phyloP scores from a whole-genome alignment of 495 filamentous ascomycete genomes.

The Penicillium tannophilum region DNA sequence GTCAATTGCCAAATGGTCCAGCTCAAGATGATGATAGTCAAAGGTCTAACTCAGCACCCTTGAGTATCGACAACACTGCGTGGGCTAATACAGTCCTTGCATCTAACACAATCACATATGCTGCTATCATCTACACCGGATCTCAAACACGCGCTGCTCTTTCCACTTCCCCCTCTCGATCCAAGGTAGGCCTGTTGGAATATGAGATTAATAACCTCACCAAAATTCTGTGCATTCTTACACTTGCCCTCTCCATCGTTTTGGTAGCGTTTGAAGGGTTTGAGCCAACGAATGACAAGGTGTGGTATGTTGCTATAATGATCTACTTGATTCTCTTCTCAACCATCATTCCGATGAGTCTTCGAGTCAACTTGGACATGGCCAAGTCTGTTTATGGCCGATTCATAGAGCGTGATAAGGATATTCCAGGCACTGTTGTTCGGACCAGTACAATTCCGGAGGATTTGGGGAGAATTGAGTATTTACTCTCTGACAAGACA shows the following conservation, averaged over 20 bases:
- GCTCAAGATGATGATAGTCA: slow-evolving; percentile 28
- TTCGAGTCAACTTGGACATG: slow-evolving; percentile 95
- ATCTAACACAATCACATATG: slow-evolving; percentile 82
- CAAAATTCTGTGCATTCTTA: slow-evolving; percentile 91
- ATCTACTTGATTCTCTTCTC: slow-evolving; percentile 98
- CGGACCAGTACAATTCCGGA: slow-evolving; percentile 97
- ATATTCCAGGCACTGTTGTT: slow-evolving; percentile 89
- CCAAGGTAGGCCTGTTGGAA: slow-evolving; percentile 90
- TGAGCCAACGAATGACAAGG: slow-evolving; percentile 60
- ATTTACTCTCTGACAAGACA: slow-evolving; percentile 95
- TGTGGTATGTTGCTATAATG: slow-evolving; percentile 94
- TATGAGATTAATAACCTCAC: slow-evolving; percentile 98
- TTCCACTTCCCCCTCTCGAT: slow-evolving; percentile 86
- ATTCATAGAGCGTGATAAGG: slow-evolving; percentile 90
- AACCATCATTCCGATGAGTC: slow-evolving; percentile 95
- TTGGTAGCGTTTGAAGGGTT: slow-evolving; percentile 89
- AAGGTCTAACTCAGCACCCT: slow-evolving; percentile 59
- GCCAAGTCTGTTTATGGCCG: slow-evolving; percentile 94
- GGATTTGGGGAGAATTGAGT: slow-evolving; percentile 94
- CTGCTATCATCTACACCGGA: slow-evolving; percentile 91
- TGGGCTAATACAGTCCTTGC: slow-evolving; percentile 99
- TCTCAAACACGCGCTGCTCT: slow-evolving; percentile 92
- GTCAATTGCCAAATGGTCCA: slow-evolving; percentile 18
- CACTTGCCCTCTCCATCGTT: slow-evolving; percentile 79
- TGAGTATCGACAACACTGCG: slow-evolving; percentile 96